Evolutionary conservation across 2,329 filamentous ascomycete species (phyloP), one percentile per base, ranked within the genome.

Genomic region (Claviceps sp.): DNA sequence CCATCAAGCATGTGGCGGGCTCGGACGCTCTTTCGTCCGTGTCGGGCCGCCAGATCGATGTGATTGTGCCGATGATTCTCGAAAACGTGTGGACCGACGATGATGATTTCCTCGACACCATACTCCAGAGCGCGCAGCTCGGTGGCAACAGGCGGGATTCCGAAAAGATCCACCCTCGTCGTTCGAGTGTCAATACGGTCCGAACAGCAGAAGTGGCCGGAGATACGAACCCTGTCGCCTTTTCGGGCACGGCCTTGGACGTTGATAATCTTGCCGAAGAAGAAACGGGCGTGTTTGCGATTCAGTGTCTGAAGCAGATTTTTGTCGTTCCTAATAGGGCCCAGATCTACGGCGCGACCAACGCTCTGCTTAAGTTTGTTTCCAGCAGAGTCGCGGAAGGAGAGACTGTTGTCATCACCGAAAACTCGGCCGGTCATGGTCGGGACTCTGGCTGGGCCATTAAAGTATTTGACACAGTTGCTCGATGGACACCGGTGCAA

Each of bases 401-500:
- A 55, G 74, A 77, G 58, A 64, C 62, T 8, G 72, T 80, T 1
- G 67, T 95, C 50, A 77, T 66, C 41, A 65, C 68, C 24, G 65
- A 75, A 52, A 60, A 66, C 14, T 57, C 68, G 13, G 64, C 68
- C 24, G 70, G 64, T 10, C 66, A 68, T 26, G 70, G 64, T 10
- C 66, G 68, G 44, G 75, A 78, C 59, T 70, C 73, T 45, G 85
- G 80, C 48, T 97, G 91, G 91, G 84, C 89, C 1, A 85, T 89
- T 26, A 84, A 82, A 53, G 75, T 97, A 49, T 88, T 94, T 64
- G 81, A 85, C 60, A 77, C 90, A 56, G 77, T 91, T 50, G 83
- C 89, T 16, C 80, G 82, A 54, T 97, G 90, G 89, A 85, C 89
- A 0, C 89, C 93, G 0, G 90, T 97, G 1, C 91, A 97, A 65